Evolutionary conservation across 305 asterid genomes (phyloP).

Genomic region (Galium porrigens): DNA sequence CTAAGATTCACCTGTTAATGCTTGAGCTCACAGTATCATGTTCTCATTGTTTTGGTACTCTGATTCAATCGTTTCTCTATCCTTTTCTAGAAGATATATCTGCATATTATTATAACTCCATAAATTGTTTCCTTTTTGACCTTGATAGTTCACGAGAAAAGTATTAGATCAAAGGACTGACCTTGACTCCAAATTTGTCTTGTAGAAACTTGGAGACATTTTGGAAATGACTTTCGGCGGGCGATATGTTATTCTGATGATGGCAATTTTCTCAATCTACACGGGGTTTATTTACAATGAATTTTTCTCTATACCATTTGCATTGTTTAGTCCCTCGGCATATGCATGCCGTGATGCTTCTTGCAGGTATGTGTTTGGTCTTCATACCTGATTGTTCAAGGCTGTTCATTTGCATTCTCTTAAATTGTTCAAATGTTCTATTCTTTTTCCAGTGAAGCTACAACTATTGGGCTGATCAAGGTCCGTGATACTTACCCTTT

Average conservation of each 20-base stretch:
- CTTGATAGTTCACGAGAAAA: neutral
- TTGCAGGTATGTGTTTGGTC: constrained; percentile 55
- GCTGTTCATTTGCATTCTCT: constrained; percentile 14
- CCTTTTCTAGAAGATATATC: neutral
- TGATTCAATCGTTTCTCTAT: too few relatives aligned
- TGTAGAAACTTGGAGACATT: constrained; percentile 95
- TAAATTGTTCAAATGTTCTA: constrained; percentile 11
- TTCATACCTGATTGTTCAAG: constrained; percentile 10
- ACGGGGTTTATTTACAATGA: constrained; percentile 84
- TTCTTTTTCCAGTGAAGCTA: constrained; percentile 43
- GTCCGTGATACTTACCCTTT: constrained; percentile 71
- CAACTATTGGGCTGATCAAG: constrained; percentile 66
- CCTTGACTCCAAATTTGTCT: constrained; percentile 17
- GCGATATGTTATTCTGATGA: constrained; percentile 70
- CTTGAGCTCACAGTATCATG: neutral
- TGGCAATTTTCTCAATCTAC: constrained; percentile 80
- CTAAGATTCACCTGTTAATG: neutral
- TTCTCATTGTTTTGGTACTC: neutral
- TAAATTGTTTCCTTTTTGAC: neutral
- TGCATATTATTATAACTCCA: neutral
- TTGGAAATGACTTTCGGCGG: constrained; percentile 90
- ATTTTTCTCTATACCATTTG: constrained; percentile 77
- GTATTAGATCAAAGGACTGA: constrained; percentile 4
- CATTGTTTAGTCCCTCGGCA: constrained; percentile 63
- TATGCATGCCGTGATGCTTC: constrained; percentile 65